Evolutionary conservation across 176 grass and related monocot species (phyloP).

Genomic region (Sorghum bicolor): Sorghum_bicolor_NCBIv3 NC_012871.2:62081001-62081500

Average conservation of each 20-base stretch:
- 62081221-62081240: not conserved
- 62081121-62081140: not conserved
- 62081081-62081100: not conserved
- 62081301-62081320: too few species aligned
- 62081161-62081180: not conserved
- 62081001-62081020: not conserved
- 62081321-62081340: not conserved
- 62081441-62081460: too few species aligned
- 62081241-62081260: not conserved
- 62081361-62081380: not conserved
- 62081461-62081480: too few species aligned
- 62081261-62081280: not conserved
- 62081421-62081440: too few species aligned
- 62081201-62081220: not conserved
- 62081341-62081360: not conserved
- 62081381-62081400: too few species aligned
- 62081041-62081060: not conserved
- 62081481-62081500: not conserved
- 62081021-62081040: not conserved
- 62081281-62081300: not conserved
- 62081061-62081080: not conserved
- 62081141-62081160: not conserved
- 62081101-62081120: not conserved
- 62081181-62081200: too few species aligned
- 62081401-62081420: too few species aligned